Percentiles rank a stretch among this genome's conserved stretches.
Evolutionary conservation across 2,329 filamentous ascomycete genomes (phyloP).

Genomic region (Ophiostoma australiae): DNA sequence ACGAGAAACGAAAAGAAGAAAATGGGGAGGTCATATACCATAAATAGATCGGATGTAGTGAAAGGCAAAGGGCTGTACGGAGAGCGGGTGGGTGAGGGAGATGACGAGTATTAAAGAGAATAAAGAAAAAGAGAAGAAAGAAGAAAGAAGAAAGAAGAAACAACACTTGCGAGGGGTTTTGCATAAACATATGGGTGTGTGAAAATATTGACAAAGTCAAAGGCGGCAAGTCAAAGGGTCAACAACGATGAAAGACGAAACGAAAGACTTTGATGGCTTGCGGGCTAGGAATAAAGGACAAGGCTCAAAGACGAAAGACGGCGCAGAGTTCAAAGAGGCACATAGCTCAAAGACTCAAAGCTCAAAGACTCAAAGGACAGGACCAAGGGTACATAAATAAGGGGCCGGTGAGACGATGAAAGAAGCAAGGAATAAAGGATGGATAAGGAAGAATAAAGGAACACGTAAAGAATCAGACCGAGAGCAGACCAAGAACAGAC

Average conservation of each 20-base stretch:
- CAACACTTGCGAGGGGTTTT: not conserved
- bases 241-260: not conserved
- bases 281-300: not conserved
- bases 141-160: not conserved
- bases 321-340: not conserved
- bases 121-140: not conserved
- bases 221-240: not conserved
- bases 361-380: not conserved
- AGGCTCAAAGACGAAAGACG: not conserved
- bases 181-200: not conserved
- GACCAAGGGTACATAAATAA: not conserved
- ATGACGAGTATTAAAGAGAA: not conserved
- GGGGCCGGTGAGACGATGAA: not conserved
- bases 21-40: constrained; percentile 12
- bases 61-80: not conserved
- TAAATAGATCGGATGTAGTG: constrained; percentile 9
- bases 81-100: not conserved
- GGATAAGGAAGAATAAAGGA: not conserved
- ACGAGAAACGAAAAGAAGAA: not conserved
- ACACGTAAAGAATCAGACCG: not conserved
- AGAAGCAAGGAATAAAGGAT: not conserved
- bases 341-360: not conserved
- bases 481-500: not conserved
- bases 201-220: not conserved
- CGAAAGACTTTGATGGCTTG: not conserved